phyloP scores from a whole-genome alignment of 148 eudicot genomes.

The Simmondsia chinensis region DNA sequence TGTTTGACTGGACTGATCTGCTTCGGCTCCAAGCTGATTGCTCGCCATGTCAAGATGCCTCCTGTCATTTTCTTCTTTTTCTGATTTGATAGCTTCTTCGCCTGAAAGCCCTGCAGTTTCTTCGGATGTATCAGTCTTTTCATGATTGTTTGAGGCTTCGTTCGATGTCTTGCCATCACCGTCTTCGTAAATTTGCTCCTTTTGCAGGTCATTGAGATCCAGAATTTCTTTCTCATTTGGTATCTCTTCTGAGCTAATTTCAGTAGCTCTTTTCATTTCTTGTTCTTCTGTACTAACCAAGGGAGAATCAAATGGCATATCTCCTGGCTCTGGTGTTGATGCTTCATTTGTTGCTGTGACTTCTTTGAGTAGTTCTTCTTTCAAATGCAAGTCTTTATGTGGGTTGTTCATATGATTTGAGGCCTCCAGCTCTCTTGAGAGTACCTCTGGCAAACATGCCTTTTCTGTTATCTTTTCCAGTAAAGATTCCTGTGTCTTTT shows the following conservation, averaged over 20 bases:
- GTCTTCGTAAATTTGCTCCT: background rate
- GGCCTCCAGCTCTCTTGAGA: too few relatives aligned
- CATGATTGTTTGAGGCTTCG: too few relatives aligned
- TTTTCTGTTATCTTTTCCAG: too few relatives aligned
- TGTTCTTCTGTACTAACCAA: background rate
- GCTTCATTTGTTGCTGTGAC: background rate
- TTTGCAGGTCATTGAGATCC: background rate
- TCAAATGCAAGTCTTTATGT: too few relatives aligned
- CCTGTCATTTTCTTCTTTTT: conserved; percentile 11
- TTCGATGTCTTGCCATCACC: too few relatives aligned
- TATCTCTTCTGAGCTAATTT: background rate
- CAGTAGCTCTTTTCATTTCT: background rate
- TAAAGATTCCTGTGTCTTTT: too few relatives aligned
- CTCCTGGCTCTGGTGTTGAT: conserved; percentile 6
- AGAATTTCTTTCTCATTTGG: background rate
- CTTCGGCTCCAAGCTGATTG: conserved; percentile 4
- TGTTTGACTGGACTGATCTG: conserved; percentile 2
- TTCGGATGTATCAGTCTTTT: background rate
- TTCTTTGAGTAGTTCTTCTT: too few relatives aligned
- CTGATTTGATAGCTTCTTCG: conserved; percentile 10
- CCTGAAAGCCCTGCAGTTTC: background rate
- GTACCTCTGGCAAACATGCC: too few relatives aligned
- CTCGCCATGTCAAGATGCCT: conserved; percentile 5
- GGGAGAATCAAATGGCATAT: conserved; percentile 3
- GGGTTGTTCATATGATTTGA: too few relatives aligned